These are phyloP conservation scores for Lophiostoma macrostomum DNA, from an alignment of 495 filamentous ascomycete species.

Conservation along the genomic window DNA sequence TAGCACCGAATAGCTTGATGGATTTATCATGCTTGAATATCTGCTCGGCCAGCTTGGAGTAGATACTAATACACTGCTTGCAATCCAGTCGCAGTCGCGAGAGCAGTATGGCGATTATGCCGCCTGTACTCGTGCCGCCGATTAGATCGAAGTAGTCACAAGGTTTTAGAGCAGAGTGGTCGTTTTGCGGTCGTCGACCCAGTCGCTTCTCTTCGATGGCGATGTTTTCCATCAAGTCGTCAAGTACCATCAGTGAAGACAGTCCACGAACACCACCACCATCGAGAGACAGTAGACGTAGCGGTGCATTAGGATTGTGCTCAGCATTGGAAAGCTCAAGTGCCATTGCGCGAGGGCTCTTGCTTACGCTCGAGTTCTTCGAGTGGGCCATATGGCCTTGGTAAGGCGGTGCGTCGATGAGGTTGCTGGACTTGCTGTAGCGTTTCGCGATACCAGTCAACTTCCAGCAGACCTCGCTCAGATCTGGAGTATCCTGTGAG, in stretches of 20 bases:
- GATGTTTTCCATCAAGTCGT: slow-evolving; percentile 34
- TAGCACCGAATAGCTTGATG: slow-evolving; percentile 38
- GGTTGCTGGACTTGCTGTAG: too few species aligned
- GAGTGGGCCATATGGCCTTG: too few species aligned
- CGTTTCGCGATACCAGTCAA: too few species aligned
- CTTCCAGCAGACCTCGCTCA: too few species aligned
- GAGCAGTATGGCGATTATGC: slow-evolving; percentile 36
- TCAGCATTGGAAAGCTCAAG: slow-evolving; percentile 28
- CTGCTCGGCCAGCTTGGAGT: slow-evolving; percentile 32
- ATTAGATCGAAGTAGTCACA: slow-evolving; percentile 4
- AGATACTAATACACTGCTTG: slow-evolving; percentile 33
- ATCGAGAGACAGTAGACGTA: slow-evolving; percentile 32
- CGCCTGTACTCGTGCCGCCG: slow-evolving; percentile 34
- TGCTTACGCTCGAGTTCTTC: too few species aligned
- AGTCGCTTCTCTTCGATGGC: slow-evolving; percentile 28
- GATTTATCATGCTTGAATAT: slow-evolving; percentile 40
- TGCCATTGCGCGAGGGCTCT: too few species aligned
- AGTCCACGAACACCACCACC: slow-evolving; percentile 35
- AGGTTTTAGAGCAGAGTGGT: too few species aligned
- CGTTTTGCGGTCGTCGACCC: too few species aligned
- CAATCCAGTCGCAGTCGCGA: slow-evolving; percentile 32
- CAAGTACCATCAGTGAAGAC: slow-evolving; percentile 33
- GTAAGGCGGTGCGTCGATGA: too few species aligned
- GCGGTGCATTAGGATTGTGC: slow-evolving; percentile 29
- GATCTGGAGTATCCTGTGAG: too few species aligned